A percentile compares a stretch with the other conserved stretches of the same genome.
These are phyloP conservation scores for Cardamine chenopodiifolia DNA, from an alignment of 345 rosid species.

Conservation along the genomic window DNA sequence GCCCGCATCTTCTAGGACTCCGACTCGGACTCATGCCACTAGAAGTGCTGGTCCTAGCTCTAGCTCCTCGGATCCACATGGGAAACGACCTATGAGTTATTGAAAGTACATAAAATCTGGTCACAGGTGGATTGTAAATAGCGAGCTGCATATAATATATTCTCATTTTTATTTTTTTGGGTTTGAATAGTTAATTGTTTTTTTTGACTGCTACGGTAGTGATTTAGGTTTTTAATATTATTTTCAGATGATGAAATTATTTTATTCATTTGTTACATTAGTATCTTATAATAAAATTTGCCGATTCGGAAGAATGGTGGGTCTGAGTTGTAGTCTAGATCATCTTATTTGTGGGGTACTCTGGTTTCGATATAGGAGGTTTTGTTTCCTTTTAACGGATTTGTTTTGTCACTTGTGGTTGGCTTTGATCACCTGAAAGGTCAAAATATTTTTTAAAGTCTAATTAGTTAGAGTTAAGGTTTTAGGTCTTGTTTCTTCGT, in stretches of 20 bases:
- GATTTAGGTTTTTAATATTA: neutral
- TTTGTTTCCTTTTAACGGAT: too few relatives aligned
- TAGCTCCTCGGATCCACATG: conserved; percentile 46
- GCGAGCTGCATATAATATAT: conserved; percentile 13
- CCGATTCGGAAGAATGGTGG: too few relatives aligned
- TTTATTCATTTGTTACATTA: conserved; percentile 17
- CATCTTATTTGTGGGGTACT: too few relatives aligned
- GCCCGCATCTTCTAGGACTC: conserved; percentile 37
- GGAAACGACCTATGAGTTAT: conserved; percentile 60
- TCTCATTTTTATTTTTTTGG: neutral
- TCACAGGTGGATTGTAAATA: conserved; percentile 27
- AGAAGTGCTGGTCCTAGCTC: conserved; percentile 41
- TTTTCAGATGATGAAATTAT: neutral
- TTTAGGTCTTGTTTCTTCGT: too few relatives aligned
- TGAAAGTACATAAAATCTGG: conserved; percentile 27
- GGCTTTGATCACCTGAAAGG: too few relatives aligned
- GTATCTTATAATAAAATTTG: too few relatives aligned
- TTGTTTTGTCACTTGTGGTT: too few relatives aligned
- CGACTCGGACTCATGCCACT: conserved; percentile 21
- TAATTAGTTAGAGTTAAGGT: too few relatives aligned
- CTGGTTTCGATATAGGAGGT: too few relatives aligned
- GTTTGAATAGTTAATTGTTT: neutral
- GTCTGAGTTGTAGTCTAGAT: too few relatives aligned
- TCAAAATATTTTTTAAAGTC: too few relatives aligned
- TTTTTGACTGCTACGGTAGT: conserved; percentile 8